These are phyloP conservation scores for Russula compacta DNA, from an alignment of 768 basidiomycete species.

Conservation along the genomic window DNA sequence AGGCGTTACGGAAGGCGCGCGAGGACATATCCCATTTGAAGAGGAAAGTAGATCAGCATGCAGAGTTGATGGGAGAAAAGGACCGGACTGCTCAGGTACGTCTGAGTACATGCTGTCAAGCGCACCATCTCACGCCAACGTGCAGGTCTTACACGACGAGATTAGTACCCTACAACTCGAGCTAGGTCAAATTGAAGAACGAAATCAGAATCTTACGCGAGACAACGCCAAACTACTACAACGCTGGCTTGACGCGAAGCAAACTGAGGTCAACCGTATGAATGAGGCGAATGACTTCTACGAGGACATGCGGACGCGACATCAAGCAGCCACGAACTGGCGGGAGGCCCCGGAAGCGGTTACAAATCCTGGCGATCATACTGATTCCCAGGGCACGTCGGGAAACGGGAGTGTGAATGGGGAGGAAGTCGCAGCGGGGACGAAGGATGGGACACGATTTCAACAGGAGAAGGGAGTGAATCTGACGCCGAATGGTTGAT, in stretches of 20 bases:
- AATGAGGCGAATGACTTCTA: conserved; percentile 90
- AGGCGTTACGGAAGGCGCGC: conserved; percentile 64
- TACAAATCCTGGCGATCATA: conserved; percentile 18
- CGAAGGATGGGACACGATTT: conserved; percentile 69
- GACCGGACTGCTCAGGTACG: conserved; percentile 80
- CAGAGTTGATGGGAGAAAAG: conserved; percentile 80
- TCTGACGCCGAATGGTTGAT: conserved; percentile 92
- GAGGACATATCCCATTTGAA: conserved; percentile 66
- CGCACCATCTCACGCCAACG: conserved; percentile 1
- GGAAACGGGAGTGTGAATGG: conserved; percentile 62
- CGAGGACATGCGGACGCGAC: conserved; percentile 73
- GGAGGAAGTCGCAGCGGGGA: conserved; percentile 37
- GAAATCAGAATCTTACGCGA: conserved; percentile 75
- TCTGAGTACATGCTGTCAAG: background rate
- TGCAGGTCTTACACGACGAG: conserved; percentile 88
- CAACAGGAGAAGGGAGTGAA: conserved; percentile 59
- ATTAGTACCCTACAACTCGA: conserved; percentile 88
- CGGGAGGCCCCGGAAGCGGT: conserved; percentile 33
- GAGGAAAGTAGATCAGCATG: conserved; percentile 75
- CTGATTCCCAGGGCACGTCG: conserved; percentile 37
- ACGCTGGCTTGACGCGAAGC: conserved; percentile 95
- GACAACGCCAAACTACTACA: conserved; percentile 95
- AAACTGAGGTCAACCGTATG: conserved; percentile 87
- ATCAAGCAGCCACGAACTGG: conserved; percentile 53
- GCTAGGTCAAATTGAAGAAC: conserved; percentile 79